Evolutionary conservation across 2,329 filamentous ascomycete genomes (phyloP), one percentile per base, ranked within the genome.

Genomic region (Aspergillus alliaceus): DNA sequence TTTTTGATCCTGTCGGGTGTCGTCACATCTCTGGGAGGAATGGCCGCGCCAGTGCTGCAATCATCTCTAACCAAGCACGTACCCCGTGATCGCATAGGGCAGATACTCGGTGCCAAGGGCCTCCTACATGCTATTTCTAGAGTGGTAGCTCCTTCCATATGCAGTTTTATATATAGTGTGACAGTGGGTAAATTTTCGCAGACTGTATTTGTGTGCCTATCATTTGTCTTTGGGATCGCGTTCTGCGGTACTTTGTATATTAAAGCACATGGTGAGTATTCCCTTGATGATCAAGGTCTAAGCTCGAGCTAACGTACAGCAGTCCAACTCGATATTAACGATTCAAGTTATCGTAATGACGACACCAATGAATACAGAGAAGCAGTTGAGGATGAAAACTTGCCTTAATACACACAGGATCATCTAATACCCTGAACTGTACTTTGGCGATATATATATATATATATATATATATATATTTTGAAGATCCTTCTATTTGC

Each of bases 41-140:
- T 98, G 46, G 93, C 89, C 0, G 89, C 88, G 34, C 93, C 95
- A 1, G 95, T 90, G 0, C 81, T 96, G 50, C 91, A 96, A 69
- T 88, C 90, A 1, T 84, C 89, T 0, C 79, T 97, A 51, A 97
- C 92, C 20, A 98, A 97, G 71, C 95, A 98, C 72, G 88, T 98
- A 0, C 91, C 93, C 0, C 81, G 86, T 0, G 90, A 95, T 61
- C 84, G 85, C 47, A 88, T 95, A 0, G 95, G 95, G 0, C 87
- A 95, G 71, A 79, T 98, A n/a, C 82, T 99, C 0, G 95, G 95
- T 22, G 93, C 92, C 1, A 89, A 88, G 15, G 95, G 93, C 0
- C 79, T 98, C 59, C 76, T 98, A 57, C 93, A 98, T 74, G 90
- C 91, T 1, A 76, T 96, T 34, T 85, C 90, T 3, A 82, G 92